Percentiles rank a stretch among this genome's conserved stretches.
These are phyloP conservation scores for Spatholobus suberectus DNA, from an alignment of 306 rosid species.

Conservation along the genomic window DNA sequence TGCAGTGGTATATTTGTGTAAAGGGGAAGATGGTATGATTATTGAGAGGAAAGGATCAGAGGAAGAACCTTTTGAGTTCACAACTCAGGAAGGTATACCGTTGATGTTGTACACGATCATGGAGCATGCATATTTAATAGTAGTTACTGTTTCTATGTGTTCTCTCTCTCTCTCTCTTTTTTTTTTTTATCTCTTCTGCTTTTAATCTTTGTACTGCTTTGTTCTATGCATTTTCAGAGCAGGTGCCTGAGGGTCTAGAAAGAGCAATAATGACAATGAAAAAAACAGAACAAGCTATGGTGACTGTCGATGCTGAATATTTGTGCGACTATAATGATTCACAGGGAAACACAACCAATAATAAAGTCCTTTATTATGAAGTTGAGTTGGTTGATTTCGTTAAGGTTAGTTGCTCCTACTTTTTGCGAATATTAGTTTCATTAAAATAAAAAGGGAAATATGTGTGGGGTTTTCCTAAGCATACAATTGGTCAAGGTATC, in stretches of 20 bases:
- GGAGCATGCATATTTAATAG: conserved; percentile 4
- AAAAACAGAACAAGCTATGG: conserved; percentile 62
- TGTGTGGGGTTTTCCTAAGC: neutral
- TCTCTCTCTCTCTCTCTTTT: neutral
- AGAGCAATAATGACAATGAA: conserved; percentile 75
- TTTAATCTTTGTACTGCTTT: neutral
- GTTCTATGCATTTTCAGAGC: conserved; percentile 51
- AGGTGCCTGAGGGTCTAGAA: conserved; percentile 60
- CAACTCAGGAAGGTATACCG: conserved; percentile 57
- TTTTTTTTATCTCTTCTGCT: neutral
- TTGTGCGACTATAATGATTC: conserved; percentile 34
- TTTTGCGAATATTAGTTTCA: neutral
- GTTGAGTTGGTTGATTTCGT: conserved; percentile 61
- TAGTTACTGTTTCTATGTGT: neutral
- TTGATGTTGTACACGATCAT: conserved; percentile 20
- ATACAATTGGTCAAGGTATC: neutral
- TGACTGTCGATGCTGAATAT: conserved; percentile 53
- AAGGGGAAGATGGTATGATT: conserved; percentile 57
- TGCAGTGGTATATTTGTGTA: conserved; percentile 59
- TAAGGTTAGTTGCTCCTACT: conserved; percentile 51
- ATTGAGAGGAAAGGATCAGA: conserved; percentile 63
- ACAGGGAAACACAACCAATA: conserved; percentile 13
- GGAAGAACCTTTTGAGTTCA: conserved; percentile 64
- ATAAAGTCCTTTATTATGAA: conserved; percentile 52
- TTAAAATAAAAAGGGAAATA: neutral